These are phyloP conservation scores for Ceratocystis colombiana DNA, from an alignment of 2,329 filamentous ascomycete genomes.

Conservation along the genomic window DNA sequence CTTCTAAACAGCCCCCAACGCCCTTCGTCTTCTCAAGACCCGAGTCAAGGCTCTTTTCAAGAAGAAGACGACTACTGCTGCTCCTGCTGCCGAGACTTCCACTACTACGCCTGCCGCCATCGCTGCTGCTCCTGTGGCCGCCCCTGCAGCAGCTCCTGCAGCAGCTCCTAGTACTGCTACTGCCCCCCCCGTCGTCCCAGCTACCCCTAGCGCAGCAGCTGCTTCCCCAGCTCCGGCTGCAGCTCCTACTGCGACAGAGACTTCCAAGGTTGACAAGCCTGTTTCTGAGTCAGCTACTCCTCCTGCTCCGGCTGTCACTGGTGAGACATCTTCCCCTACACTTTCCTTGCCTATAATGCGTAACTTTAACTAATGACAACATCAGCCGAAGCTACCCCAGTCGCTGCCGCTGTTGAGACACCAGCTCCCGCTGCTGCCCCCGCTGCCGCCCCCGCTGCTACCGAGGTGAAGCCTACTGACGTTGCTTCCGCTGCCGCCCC, in stretches of 20 bases:
- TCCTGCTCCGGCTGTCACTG: not conserved
- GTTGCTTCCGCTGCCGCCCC: conserved; percentile 21
- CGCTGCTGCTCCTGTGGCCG: conserved; percentile 28
- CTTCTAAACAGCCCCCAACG: conserved; percentile 36
- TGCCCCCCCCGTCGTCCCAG: not conserved
- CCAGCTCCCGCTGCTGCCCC: conserved; percentile 1
- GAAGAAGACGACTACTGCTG: conserved; percentile 34
- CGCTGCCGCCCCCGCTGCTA: conserved; percentile 28
- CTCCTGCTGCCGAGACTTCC: not conserved
- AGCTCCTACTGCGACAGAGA: conserved; percentile 16
- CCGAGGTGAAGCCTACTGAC: conserved; percentile 31
- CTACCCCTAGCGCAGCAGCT: conserved; percentile 2
- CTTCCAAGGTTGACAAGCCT: conserved; percentile 24
- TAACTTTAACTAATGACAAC: too few species aligned
- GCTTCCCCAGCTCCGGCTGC: not conserved
- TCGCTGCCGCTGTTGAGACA: conserved; percentile 28
- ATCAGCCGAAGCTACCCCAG: too few species aligned
- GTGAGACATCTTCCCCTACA: too few species aligned
- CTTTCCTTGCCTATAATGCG: too few species aligned
- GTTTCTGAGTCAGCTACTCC: conserved; percentile 28
- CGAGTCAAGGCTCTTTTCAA: conserved; percentile 47
- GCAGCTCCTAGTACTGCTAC: conserved; percentile 12
- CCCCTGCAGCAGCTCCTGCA: not conserved
- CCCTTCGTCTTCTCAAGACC: conserved; percentile 46
- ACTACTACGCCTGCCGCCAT: conserved; percentile 26